Evolutionary conservation across 805 yeast genomes (phyloP).

Genomic region (Candida odintsovae): DNA sequence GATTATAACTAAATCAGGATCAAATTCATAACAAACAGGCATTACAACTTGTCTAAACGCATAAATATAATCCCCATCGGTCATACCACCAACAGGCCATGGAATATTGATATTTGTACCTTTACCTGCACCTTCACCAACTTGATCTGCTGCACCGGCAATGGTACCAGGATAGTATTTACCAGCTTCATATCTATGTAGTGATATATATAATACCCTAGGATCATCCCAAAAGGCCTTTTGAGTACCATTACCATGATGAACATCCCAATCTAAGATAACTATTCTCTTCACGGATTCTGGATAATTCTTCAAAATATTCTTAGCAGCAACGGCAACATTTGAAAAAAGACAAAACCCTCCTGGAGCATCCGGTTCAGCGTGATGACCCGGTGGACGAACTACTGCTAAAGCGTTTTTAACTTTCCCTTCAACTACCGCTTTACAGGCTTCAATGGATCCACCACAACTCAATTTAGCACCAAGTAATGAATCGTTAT

Average conservation of each 20-base stretch:
- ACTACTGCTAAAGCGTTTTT: constrained; percentile 92
- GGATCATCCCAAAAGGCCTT: constrained; percentile 87
- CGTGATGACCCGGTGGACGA: constrained; percentile 99
- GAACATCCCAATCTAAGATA: constrained; percentile 96
- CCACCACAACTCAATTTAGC: constrained; percentile 97
- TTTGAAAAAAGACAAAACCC: constrained; percentile 95
- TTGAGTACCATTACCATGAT: constrained; percentile 98
- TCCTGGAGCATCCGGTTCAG: constrained; percentile 95
- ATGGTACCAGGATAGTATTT: constrained; percentile 91
- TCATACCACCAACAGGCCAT: constrained; percentile 88
- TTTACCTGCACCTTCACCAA: constrained; percentile 81
- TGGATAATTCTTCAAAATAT: constrained; percentile 75
- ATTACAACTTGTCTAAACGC: constrained; percentile 82
- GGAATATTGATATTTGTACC: constrained; percentile 90
- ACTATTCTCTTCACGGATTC: constrained; percentile 81
- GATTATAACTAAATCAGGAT: constrained; percentile 88
- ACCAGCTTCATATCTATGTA: constrained; percentile 91
- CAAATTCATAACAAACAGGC: constrained; percentile 85
- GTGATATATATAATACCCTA: constrained; percentile 81
- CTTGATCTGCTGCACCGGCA: constrained; percentile 74
- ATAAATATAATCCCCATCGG: constrained; percentile 91
- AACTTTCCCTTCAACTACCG: constrained; percentile 89
- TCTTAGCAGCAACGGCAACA: constrained; percentile 94
- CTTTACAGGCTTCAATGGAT: constrained; percentile 90
- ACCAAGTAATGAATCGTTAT: constrained; percentile 80